Base-by-base conservation (phyloP, 2,329 filamentous ascomycete species). In the Trichothecium sympodiale region DNA sequence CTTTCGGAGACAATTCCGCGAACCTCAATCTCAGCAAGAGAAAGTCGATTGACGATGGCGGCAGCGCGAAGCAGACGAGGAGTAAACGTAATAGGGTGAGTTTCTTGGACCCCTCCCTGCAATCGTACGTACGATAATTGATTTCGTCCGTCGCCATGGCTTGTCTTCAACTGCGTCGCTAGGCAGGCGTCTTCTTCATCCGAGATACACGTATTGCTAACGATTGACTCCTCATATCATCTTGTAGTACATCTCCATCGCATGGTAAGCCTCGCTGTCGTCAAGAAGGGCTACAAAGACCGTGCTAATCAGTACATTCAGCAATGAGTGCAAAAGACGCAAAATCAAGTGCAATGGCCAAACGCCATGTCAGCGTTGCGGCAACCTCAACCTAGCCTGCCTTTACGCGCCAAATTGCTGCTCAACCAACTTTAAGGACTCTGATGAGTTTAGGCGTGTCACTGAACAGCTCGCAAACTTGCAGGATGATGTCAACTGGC, bases 381-480 rank as follows among this genome's bases (percentile, higher is more conserved):
- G 77, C 46, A 78, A 80, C 46, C 74, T 83, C 54, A 77, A 74
- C 46, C 64, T 81, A 14, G 57, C 69, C 42, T 83, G 78, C 49
- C 61, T 79, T 31, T 83, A 82, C 57, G 67, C 77, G 5, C 70
- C 75, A 12, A 79, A 79, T 49, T 79, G 77, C 54, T 79, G 74
- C 52, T 62, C 74, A 42, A 88, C 76, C 63, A 86, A 75, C 56
- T 87, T 94, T 69, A 91, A 89, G 57, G 88, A 95, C 50, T 87
- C 86, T 32, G 84, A 93, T 8, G 88, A 95, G 55, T 95, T 87
- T 65, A 83, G 78, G 51, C 72, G 78, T 27, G 86, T 95, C 77
- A 74, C 77, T 37, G 66, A 71, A 25, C 82, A 91, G 45, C 75
- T 95, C 40, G 63, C 65, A 9, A 70, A 72, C 8, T 69, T 95